A percentile compares a stretch with the other conserved stretches of the same genome.
These are phyloP conservation scores for Iris pallida DNA, from an alignment of 116 monocot genomes.

Conservation along the genomic window DNA sequence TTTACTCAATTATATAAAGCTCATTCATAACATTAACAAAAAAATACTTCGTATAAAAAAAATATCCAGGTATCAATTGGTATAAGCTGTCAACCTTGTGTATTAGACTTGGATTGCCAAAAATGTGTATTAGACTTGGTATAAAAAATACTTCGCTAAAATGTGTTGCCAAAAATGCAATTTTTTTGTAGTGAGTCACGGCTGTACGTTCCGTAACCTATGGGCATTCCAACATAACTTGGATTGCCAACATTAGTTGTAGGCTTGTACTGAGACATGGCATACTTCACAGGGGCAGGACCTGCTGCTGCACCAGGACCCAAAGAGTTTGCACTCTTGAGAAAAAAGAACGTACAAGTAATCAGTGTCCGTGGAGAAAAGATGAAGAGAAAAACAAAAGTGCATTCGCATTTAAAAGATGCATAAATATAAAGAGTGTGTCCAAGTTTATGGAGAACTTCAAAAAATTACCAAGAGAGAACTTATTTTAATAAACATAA, in stretches of 20 bases:
- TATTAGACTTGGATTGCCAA: too few species aligned
- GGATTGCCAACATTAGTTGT: slow-evolving; percentile 39
- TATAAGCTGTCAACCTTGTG: too few species aligned
- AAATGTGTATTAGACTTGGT: too few species aligned
- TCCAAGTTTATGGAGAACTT: neutral
- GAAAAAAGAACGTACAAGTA: neutral
- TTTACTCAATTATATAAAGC: too few species aligned
- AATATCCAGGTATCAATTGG: too few species aligned
- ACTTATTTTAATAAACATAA: neutral
- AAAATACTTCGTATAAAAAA: too few species aligned
- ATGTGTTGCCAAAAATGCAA: too few species aligned
- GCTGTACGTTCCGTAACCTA: slow-evolving; percentile 46
- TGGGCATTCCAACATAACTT: slow-evolving; percentile 14
- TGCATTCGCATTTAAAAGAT: neutral
- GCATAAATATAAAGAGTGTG: too few species aligned
- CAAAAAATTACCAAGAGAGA: neutral
- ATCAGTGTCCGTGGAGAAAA: neutral
- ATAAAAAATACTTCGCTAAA: too few species aligned
- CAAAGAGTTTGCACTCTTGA: slow-evolving; percentile 54
- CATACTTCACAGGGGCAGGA: slow-evolving; percentile 48
- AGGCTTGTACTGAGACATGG: slow-evolving; percentile 59
- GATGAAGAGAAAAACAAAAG: neutral
- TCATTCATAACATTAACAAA: too few species aligned
- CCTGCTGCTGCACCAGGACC: slow-evolving; percentile 31
- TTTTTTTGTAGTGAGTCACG: too few species aligned